These are phyloP conservation scores for Antitrichia curtipendula DNA, from an alignment of 225 moss, liverwort and hornwort genomes.

Conservation along the genomic window DNA sequence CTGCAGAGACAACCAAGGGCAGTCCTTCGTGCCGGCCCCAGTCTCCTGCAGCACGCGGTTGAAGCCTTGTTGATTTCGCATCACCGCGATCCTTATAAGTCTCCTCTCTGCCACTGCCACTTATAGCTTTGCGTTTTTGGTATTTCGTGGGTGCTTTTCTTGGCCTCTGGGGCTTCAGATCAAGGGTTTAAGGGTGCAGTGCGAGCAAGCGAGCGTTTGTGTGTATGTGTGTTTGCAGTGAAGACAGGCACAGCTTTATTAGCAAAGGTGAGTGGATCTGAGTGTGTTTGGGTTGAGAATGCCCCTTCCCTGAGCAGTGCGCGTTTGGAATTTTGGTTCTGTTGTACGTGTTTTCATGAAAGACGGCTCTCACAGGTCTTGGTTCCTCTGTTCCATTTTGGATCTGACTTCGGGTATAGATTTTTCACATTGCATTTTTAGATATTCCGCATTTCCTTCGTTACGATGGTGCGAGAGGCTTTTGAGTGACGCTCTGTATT, in stretches of 20 bases:
- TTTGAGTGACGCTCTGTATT: background rate
- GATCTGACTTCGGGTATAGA: background rate
- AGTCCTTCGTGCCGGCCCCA: background rate
- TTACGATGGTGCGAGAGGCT: background rate
- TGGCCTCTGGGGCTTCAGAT: background rate
- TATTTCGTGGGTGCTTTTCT: background rate
- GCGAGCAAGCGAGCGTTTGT: background rate
- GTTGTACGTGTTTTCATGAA: background rate
- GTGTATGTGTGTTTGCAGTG: background rate
- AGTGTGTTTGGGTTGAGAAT: background rate
- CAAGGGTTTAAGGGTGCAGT: background rate
- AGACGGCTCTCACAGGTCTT: background rate
- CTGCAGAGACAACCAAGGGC: background rate
- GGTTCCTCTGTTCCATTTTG: background rate
- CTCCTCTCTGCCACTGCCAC: background rate
- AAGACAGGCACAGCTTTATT: background rate
- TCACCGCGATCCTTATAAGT: background rate
- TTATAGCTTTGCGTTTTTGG: background rate
- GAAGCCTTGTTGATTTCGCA: background rate
- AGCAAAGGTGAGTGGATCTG: conserved; percentile 4
- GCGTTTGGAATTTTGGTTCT: background rate
- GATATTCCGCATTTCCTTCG: background rate
- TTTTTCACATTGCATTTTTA: background rate
- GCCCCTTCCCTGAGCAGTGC: background rate
- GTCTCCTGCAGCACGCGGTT: background rate